Base-by-base conservation (phyloP, 2,329 filamentous ascomycete genomes). In the Beauveria sp. region DNA sequence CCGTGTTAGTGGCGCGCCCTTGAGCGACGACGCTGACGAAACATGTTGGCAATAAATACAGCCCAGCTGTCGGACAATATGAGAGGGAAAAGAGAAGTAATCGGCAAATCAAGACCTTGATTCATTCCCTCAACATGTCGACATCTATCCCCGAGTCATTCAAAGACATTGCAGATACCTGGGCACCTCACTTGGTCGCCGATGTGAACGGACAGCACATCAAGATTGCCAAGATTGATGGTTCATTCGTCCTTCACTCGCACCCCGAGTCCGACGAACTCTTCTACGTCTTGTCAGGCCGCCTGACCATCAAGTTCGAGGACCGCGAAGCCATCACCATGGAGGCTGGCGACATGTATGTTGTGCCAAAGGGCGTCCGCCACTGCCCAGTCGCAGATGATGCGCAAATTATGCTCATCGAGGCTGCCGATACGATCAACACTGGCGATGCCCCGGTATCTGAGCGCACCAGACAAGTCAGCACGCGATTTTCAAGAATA, bases 201-300 rank as follows among this genome's bases (percentile, higher is more conserved):
- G 63, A 64, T 2, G 62, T 76, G 55, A 74, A 76, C 64, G 66
- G 71, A n/a, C 70, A 74, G 24, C 72, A 78, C 30, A 69, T 78
- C 55, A 75, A 77, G 64, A 67, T 77, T 49, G 75, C 73, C 56
- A 75, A 73, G 26, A 69, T 76, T 6, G 68, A 75, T 60, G 75
- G 74, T 1, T 64, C 66, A 14, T 78, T 78, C 49, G 70, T 77
- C 24, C 77, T 73, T 70, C 76, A 78, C 54, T 67, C 73, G 0
- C 76, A 78, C 50, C 72, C 72, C 0, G 70, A 75, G 6, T 74
- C 74, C 1, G 76, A 78, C 50, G 75, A 78, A 34, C 63, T 76
- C 1, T 78, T 78, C 57, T 76, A 76, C 50, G 61, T 75, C 7
- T 58, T 78, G 0, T 70, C 70, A 0, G 76, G 75, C 9, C 70